Evolutionary conservation across 2,329 filamentous ascomycete species (phyloP), one percentile per base, ranked within the genome.

Genomic region (Pseudogymnoascus sp.): DNA sequence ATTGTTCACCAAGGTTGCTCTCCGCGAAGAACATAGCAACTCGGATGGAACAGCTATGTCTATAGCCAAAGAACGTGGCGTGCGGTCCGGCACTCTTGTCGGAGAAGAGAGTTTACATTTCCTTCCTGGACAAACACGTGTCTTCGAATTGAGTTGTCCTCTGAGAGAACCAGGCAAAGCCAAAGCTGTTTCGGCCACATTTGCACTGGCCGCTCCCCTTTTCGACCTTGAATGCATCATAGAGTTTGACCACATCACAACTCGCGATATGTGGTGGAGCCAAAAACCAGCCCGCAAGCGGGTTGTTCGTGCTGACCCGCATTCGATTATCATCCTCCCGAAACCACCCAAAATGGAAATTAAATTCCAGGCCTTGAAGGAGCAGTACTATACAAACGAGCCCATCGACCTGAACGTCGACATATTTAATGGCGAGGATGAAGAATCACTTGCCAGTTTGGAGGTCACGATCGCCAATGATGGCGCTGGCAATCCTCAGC

Each of bases 291-390:
- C 72, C 0, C 78, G 74, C 60, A 79, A 79, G 63, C 77, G 75
- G 29, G 72, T 83, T 17, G 74, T 79, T 29, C 78, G 84, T 7
- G 66, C 74, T 9, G 77, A 81, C 54, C 75, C 82, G 7, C 78
- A 82, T 35, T 76, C 77, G 1, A 82, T 96, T 61, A 86, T 84
- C 61, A 85, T 99, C 24, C 80, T 92, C 60, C 93, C 94, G 1
- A 89, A 95, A 66, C 94, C 93, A 29, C 94, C 94, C 0, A 97
- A 97, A 74, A 85, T 99, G 77, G 86, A 90, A 67, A 84, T 99
- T 50, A 81, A 77, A 26, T 76, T 90, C 8, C 77, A 83, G 1
- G 81, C 84, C 40, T 74, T 87, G 6, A 78, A 81, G 62, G 80
- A 84, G 10, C 86, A 92, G 61, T 95, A 93, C 72, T 97, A 96